Percentiles rank a stretch among this genome's conserved stretches.
These are phyloP conservation scores for Cyberlindnera euphorbiae DNA, from an alignment of 805 yeast species.

Conservation along the genomic window DNA sequence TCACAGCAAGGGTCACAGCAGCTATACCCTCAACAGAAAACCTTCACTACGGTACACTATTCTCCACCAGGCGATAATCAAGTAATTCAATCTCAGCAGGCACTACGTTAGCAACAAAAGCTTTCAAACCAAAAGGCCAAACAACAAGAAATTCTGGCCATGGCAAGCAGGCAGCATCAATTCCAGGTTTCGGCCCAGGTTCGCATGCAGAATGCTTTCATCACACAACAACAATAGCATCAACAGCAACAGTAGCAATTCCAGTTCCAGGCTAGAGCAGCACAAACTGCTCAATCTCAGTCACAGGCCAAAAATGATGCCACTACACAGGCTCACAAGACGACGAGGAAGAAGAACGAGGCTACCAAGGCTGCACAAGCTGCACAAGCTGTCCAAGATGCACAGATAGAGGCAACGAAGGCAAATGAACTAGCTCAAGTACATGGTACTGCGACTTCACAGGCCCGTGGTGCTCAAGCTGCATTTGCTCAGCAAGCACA, in stretches of 20 bases:
- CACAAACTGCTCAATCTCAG: conserved; percentile 7
- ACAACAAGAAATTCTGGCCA: not conserved
- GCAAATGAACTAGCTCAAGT: no score
- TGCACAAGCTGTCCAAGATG: conserved; percentile 4
- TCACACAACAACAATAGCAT: conserved; percentile 9
- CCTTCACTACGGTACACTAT: not conserved
- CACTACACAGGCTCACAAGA: conserved; percentile 3
- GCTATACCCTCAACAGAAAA: conserved; percentile 1
- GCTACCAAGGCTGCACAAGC: conserved; percentile 6
- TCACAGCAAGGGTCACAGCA: conserved; percentile 4
- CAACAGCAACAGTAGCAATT: conserved; percentile 3
- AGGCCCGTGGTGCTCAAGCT: conserved; percentile 4
- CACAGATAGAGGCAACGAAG: no score
- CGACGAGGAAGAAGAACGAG: conserved; percentile 1
- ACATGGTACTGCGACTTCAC: no score
- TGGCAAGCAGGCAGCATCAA: conserved; percentile 8
- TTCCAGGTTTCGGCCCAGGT: conserved; percentile 15
- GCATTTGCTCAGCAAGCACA: not conserved
- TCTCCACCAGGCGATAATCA: conserved; percentile 1
- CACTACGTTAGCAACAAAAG: conserved; percentile 1
- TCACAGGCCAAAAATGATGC: conserved; percentile 7
- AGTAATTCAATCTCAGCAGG: conserved; percentile 1
- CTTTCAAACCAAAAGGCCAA: not conserved
- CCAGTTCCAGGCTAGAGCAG: conserved; percentile 4
- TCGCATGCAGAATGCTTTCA: conserved; percentile 15